Percentiles rank a stretch among this genome's conserved stretches.
Conservation (phyloP, 352 stramenopile genomes). For the Thalassiosira sp. region DNA sequence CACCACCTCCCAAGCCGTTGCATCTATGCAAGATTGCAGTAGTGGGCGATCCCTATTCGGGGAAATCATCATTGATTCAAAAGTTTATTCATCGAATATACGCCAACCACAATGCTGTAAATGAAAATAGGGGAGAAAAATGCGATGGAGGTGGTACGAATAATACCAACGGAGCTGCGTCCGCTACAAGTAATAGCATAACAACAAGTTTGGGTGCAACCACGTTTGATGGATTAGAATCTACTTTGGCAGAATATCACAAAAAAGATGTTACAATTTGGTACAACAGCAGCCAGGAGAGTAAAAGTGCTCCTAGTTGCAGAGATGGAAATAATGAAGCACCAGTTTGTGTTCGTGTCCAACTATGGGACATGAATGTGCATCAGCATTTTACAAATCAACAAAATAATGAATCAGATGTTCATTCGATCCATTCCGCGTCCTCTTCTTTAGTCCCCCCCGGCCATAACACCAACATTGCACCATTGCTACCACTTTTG, state of each 20-base stretch:
- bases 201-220: constrained; percentile 17
- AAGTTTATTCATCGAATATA: constrained; percentile 29
- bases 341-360: constrained; percentile 24
- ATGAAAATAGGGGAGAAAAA: neutral
- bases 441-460: neutral
- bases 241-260: constrained; percentile 36
- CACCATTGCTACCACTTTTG: constrained; percentile 32
- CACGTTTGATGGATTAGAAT: constrained; percentile 1
- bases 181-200: constrained; percentile 19
- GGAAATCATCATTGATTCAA: constrained; percentile 29
- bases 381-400: constrained; percentile 2
- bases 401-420: neutral
- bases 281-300: neutral
- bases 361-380: constrained; percentile 31
- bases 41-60: constrained; percentile 11
- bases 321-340: neutral
- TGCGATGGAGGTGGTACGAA: neutral
- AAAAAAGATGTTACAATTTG: constrained; percentile 33
- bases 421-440: constrained; percentile 6
- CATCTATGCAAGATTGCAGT: constrained; percentile 36
- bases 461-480: neutral
- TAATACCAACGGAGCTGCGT: constrained; percentile 10
- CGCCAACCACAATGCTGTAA: neutral
- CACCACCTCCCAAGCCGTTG: constrained; percentile 19
- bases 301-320: neutral